Conservation (phyloP, 2,329 filamentous ascomycete species). For the Nothomitra cinnamomea region DNA sequence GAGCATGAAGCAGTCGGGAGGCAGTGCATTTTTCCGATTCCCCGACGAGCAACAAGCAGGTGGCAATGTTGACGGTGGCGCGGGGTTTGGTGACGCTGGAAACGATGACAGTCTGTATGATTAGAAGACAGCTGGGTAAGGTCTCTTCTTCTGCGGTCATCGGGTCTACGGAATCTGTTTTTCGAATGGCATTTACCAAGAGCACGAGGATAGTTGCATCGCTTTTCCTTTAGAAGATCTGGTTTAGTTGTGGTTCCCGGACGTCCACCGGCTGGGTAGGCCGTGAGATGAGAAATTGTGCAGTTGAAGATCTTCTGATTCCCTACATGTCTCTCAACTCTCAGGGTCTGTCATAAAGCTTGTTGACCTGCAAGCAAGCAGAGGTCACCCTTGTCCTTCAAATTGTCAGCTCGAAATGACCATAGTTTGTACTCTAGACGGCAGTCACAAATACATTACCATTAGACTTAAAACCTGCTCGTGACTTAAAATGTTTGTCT, state of each 20-base stretch:
- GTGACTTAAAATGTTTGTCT: neutral
- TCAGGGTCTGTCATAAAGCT: neutral
- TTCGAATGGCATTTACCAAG: neutral
- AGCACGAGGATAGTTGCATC: neutral
- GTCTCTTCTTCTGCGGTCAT: neutral
- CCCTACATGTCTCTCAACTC: neutral
- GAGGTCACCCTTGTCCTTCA: neutral
- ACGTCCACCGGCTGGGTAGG: no score
- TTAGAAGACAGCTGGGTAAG: slow-evolving; percentile 34
- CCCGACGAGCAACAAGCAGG: slow-evolving; percentile 38
- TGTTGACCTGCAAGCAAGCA: neutral
- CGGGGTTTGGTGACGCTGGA: slow-evolving; percentile 63
- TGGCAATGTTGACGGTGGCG: slow-evolving; percentile 21
- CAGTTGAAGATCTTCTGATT: neutral
- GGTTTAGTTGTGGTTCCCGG: neutral
- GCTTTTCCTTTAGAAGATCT: neutral
- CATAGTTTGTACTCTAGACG: neutral
- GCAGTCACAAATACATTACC: neutral
- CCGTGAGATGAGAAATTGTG: neutral
- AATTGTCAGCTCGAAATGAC: neutral
- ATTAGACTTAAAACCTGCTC: neutral
- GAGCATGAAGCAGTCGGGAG: slow-evolving; percentile 96
- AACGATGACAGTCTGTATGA: slow-evolving; percentile 97
- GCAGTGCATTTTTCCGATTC: slow-evolving; percentile 97
- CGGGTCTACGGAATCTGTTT: neutral